These are phyloP conservation scores for Trametes maxima DNA, from an alignment of 768 basidiomycete genomes.

Conservation along the genomic window DNA sequence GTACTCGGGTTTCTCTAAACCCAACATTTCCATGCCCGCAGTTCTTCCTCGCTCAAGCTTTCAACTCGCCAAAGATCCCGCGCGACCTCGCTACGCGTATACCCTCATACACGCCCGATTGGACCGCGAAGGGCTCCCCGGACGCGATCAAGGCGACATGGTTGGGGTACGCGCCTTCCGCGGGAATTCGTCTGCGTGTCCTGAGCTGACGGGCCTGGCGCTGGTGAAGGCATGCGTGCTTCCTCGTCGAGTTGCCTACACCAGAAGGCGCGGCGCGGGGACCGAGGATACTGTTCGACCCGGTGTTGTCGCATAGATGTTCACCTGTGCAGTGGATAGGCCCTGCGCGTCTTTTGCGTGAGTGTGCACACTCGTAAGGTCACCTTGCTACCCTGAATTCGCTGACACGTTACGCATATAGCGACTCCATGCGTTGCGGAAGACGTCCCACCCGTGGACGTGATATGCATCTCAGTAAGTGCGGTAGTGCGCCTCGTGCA, in stretches of 20 bases:
- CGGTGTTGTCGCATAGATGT: slow-evolving; percentile 39
- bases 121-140: slow-evolving; percentile 23
- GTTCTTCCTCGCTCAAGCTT: neutral
- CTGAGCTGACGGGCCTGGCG: neutral
- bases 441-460: slow-evolving; percentile 52
- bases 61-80: slow-evolving; percentile 8
- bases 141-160: slow-evolving; percentile 39
- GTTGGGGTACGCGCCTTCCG: slow-evolving; percentile 32
- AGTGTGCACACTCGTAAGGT: slow-evolving; percentile 25
- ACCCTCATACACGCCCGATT: slow-evolving; percentile 29
- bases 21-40: neutral
- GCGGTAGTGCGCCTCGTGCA: neutral
- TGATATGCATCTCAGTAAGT: slow-evolving; percentile 50
- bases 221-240: slow-evolving; percentile 39
- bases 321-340: slow-evolving; percentile 36
- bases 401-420: slow-evolving; percentile 8
- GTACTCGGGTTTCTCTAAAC: neutral
- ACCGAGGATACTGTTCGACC: slow-evolving; percentile 43
- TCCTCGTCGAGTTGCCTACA: slow-evolving; percentile 41
- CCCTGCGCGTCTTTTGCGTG: slow-evolving; percentile 38
- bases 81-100: slow-evolving; percentile 19
- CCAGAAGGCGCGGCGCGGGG: slow-evolving; percentile 38
- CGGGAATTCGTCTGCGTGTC: neutral
- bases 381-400: neutral
- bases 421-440: slow-evolving; percentile 42